Percentiles rank a stretch among this genome's conserved stretches.
Evolutionary conservation across 2,329 filamentous ascomycete genomes (phyloP).

Genomic region (Fusarium graminum): DNA sequence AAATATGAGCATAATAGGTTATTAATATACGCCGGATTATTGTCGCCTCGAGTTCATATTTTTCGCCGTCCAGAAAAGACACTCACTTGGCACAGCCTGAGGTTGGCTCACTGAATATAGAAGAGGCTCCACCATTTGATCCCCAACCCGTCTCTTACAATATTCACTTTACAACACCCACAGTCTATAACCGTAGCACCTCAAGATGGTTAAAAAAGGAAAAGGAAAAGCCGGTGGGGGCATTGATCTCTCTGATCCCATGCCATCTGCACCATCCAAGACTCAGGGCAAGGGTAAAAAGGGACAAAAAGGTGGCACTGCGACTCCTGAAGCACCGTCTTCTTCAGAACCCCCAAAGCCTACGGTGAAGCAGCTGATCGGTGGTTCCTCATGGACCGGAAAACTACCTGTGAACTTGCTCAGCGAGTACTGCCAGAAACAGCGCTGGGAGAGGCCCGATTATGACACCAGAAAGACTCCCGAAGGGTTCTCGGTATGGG

Average conservation of each 20-base stretch:
- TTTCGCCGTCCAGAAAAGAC: slow-evolving; percentile 9
- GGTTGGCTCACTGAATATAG: neutral
- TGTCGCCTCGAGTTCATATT: neutral
- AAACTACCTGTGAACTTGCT: slow-evolving; percentile 95
- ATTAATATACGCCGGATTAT: too few species aligned
- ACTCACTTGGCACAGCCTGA: neutral
- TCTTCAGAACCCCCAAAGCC: slow-evolving; percentile 66
- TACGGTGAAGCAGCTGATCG: slow-evolving; percentile 84
- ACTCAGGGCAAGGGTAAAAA: slow-evolving; percentile 60
- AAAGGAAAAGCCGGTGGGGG: slow-evolving; percentile 61
- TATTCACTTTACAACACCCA: slow-evolving; percentile 26
- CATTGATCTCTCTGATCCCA: slow-evolving; percentile 48
- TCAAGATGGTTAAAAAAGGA: slow-evolving; percentile 65
- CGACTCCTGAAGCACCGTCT: slow-evolving; percentile 52
- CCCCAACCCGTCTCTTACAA: slow-evolving; percentile 14
- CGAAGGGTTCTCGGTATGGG: slow-evolving; percentile 82
- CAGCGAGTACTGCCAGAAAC: slow-evolving; percentile 94
- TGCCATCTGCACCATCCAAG: slow-evolving; percentile 58
- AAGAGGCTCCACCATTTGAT: slow-evolving; percentile 39
- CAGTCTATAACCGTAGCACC: slow-evolving; percentile 6
- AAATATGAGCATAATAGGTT: neutral
- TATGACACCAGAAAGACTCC: slow-evolving; percentile 84
- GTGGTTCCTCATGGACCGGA: slow-evolving; percentile 95
- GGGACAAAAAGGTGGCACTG: slow-evolving; percentile 50
- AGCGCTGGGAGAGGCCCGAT: slow-evolving; percentile 94